phyloP scores from a whole-genome alignment of 495 filamentous ascomycete genomes.

The Xylaria cubensis region DNA sequence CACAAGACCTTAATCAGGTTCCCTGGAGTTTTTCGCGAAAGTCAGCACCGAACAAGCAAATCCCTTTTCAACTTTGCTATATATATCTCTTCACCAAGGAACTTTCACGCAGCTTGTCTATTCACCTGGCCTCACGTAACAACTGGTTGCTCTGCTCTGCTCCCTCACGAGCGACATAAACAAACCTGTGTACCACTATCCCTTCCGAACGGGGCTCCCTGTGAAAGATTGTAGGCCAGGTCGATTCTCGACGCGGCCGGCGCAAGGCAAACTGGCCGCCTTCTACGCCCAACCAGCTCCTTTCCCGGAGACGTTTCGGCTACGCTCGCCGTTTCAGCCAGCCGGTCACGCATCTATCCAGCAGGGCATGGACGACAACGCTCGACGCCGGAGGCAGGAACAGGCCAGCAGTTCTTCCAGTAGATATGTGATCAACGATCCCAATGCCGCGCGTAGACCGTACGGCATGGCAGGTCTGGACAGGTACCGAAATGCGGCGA shows the following conservation, averaged over 20 bases:
- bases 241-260: conserved; percentile 37
- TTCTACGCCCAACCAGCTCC: conserved; percentile 62
- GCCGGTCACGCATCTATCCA: conserved; percentile 50
- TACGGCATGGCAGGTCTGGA: conserved; percentile 45
- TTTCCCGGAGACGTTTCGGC: conserved; percentile 65
- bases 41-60: conserved; percentile 29
- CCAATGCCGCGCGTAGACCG: conserved; percentile 50
- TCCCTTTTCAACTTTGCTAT: conserved; percentile 27
- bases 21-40: not conserved
- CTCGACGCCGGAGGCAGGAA: conserved; percentile 72
- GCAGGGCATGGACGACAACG: conserved; percentile 76
- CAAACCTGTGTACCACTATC: conserved; percentile 20
- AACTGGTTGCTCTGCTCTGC: conserved; percentile 18
- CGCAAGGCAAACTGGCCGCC: conserved; percentile 63
- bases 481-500: conserved; percentile 53
- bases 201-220: not conserved
- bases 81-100: conserved; percentile 19
- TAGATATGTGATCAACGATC: conserved; percentile 53
- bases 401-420: conserved; percentile 55
- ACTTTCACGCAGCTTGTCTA: conserved; percentile 25
- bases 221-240: conserved; percentile 33
- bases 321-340: conserved; percentile 50
- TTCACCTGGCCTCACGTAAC: conserved; percentile 26
- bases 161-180: conserved; percentile 7
- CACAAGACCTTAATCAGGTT: not conserved